phyloP scores from a whole-genome alignment of 768 basidiomycete genomes.

The Neoboletus magnificus region DNA sequence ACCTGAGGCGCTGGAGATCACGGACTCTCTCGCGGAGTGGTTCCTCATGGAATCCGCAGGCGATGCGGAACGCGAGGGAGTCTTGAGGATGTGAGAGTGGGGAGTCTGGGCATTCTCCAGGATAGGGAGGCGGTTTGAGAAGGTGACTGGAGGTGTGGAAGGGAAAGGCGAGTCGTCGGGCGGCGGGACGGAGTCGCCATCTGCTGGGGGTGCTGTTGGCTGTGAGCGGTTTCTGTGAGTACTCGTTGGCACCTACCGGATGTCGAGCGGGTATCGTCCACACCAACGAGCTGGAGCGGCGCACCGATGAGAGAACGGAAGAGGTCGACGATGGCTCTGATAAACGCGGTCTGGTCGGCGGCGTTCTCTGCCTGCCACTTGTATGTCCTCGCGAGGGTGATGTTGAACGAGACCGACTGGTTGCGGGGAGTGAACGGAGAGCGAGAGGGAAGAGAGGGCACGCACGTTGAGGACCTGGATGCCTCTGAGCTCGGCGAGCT shows the following conservation, averaged over 20 bases:
- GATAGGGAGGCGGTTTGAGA: conserved; percentile 4
- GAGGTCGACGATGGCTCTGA: conserved; percentile 61
- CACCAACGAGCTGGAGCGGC: conserved; percentile 56
- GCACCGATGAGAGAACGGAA: conserved; percentile 49
- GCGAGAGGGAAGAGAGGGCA: conserved; percentile 8
- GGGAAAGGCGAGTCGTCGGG: neutral
- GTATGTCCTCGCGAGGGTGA: conserved; percentile 88
- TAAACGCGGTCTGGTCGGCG: conserved; percentile 69
- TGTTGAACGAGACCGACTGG: conserved; percentile 66
- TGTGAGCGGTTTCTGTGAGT: conserved; percentile 1
- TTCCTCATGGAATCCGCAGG: conserved; percentile 32
- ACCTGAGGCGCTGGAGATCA: conserved; percentile 9
- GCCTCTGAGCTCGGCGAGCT: conserved; percentile 72
- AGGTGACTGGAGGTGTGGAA: neutral
- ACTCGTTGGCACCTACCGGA: conserved; percentile 29
- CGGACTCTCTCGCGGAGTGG: conserved; percentile 24
- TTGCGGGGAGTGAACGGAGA: conserved; percentile 11
- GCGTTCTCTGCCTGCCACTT: conserved; percentile 81
- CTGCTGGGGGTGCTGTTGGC: conserved; percentile 12
- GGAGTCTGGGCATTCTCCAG: conserved; percentile 25
- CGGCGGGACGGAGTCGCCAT: conserved; percentile 8
- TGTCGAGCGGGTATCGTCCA: conserved; percentile 36
- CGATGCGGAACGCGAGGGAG: conserved; percentile 40
- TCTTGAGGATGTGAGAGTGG: conserved; percentile 24
- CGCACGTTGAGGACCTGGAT: conserved; percentile 76